A percentile compares a stretch with the other conserved stretches of the same genome.
These are phyloP conservation scores for Ochetophila trinervis DNA, from an alignment of 306 rosid species.

Conservation along the genomic window DNA sequence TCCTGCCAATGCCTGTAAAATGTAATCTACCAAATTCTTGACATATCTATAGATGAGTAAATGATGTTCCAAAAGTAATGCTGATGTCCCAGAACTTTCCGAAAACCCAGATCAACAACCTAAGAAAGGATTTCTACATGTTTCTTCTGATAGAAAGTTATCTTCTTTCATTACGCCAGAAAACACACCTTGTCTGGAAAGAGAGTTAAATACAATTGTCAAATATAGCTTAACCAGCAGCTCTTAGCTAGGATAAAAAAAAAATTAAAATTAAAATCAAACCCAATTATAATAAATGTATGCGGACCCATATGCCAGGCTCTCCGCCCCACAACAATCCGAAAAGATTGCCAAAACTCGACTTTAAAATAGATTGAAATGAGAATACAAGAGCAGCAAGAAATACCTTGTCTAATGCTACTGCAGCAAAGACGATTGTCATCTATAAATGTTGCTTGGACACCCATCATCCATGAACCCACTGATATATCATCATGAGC, in stretches of 20 bases:
- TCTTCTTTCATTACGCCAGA: slow-evolving; percentile 44
- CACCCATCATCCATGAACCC: slow-evolving; percentile 99
- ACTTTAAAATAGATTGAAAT: neutral
- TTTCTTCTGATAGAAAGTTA: slow-evolving; percentile 4
- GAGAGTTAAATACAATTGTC: slow-evolving; percentile 8
- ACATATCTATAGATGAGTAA: neutral
- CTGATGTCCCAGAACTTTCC: neutral
- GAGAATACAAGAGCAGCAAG: neutral
- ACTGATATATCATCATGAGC: slow-evolving; percentile 85
- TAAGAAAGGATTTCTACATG: neutral
- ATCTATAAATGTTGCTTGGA: slow-evolving; percentile 83
- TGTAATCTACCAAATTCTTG: neutral
- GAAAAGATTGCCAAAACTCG: neutral
- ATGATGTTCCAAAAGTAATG: neutral
- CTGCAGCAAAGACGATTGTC: slow-evolving; percentile 93
- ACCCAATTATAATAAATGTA: neutral
- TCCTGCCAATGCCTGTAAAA: neutral
- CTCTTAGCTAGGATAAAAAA: neutral
- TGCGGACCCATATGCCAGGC: neutral
- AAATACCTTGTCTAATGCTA: slow-evolving; percentile 77
- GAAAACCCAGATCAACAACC: neutral
- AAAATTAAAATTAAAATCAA: neutral
- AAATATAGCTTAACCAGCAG: neutral
- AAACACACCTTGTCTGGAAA: slow-evolving; percentile 89
- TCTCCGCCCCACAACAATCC: neutral